A percentile compares a stretch with the other conserved stretches of the same genome.
Conservation (phyloP, 768 basidiomycete species). For the Amanita rimosa region DNA sequence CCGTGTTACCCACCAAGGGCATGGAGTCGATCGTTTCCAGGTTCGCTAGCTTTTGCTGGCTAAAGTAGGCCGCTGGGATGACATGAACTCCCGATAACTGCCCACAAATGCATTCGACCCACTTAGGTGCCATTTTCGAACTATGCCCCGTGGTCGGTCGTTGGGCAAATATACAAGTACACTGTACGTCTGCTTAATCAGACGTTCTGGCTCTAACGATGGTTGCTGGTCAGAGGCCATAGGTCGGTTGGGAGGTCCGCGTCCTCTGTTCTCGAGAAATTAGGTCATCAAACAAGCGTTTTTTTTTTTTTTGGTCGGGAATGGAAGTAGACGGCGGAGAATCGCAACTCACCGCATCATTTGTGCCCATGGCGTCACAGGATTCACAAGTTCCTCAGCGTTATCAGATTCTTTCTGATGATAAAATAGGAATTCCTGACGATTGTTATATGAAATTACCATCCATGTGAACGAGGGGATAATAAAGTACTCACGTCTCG, state of each 20-base stretch:
- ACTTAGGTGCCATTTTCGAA: slow-evolving; percentile 83
- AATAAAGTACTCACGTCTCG: slow-evolving; percentile 30
- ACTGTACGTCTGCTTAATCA: slow-evolving; percentile 81
- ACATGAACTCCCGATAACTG: slow-evolving; percentile 7
- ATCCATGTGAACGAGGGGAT: neutral
- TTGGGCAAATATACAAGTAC: slow-evolving; percentile 57
- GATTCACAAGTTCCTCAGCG: slow-evolving; percentile 40
- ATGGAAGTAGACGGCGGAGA: neutral
- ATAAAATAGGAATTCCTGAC: slow-evolving; percentile 74
- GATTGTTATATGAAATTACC: neutral
- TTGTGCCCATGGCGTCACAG: slow-evolving; percentile 66
- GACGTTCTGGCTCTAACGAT: slow-evolving; percentile 41
- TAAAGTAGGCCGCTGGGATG: slow-evolving; percentile 69
- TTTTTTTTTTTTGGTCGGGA: too few species aligned
- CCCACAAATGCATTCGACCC: slow-evolving; percentile 16
- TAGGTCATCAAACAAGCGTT: slow-evolving; percentile 8
- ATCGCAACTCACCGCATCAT: slow-evolving; percentile 46
- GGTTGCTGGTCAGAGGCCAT: slow-evolving; percentile 25
- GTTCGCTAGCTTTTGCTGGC: slow-evolving; percentile 60
- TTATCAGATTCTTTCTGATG: slow-evolving; percentile 66
- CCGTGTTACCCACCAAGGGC: slow-evolving; percentile 50
- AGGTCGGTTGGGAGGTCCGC: slow-evolving; percentile 15
- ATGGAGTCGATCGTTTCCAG: slow-evolving; percentile 65
- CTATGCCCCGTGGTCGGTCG: slow-evolving; percentile 36
- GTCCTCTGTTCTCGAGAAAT: slow-evolving; percentile 12